Base-by-base conservation (phyloP, 192 early-diverging fungal genomes). In the Dispira simplex region DNA sequence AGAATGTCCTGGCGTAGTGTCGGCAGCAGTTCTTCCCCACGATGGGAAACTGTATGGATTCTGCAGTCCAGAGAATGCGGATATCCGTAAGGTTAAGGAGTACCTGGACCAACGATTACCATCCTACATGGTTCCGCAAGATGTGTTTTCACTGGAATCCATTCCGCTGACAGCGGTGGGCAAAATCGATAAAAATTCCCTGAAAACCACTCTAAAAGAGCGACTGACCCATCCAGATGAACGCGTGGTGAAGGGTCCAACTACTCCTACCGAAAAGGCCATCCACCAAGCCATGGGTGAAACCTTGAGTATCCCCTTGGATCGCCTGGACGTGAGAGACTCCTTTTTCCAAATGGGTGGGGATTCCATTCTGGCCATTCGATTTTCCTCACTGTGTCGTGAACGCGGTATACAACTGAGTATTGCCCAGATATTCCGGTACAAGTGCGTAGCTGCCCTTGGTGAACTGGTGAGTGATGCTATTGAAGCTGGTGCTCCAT, bases 1-100 rank as follows among this genome's bases (percentile, higher is more conserved):
- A 0, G 45, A 62, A 11, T 62, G 68, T 52, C 56, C 58, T 0
- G 32, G 25, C 11, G 68, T 80, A 14, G 13, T 25, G 0, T 47
- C 48, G 27, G 71, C 46, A 8, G 57, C 63, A 25, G 75, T 77
- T 0, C 18, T 76, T 9, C 66, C 69, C 5, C 46, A 65, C 13
- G 59, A 63, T 28, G 46, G 58, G 0, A 14, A 5, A 20, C 3
- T 62, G n/a, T 23, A 23, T 8, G 59, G 26, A 5, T 62, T 23
- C 26, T 43, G 44, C 0, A 23, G 27, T 11, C 56, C 56, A 2
- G 6, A 25, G 5, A 39, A 8, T 28, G 26, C 16, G 11, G 26
- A 25, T 39, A 39, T 27, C 8, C 26, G 18, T 8, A 39, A n/a
- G 27, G 26, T 27, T 18, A 11, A 11, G 21, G 23, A 26, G 28